These are phyloP conservation scores for Entomortierella parvispora DNA, from an alignment of 192 early-diverging fungal genomes.

Conservation along the genomic window DNA sequence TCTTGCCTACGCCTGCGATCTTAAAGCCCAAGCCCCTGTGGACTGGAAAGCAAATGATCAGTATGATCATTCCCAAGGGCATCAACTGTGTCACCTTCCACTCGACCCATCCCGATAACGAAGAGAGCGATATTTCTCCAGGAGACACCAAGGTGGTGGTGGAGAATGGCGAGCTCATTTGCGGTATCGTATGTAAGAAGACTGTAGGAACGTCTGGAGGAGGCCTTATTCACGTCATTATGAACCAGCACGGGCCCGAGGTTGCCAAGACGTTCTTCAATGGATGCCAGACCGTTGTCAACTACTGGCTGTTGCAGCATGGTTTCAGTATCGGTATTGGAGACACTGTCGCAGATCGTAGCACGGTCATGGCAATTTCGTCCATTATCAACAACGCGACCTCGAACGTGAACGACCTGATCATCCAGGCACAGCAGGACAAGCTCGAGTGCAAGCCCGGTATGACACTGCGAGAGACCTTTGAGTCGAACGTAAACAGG, in stretches of 20 bases:
- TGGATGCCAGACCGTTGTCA: conserved; percentile 91
- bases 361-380: conserved; percentile 83
- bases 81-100: conserved; percentile 88
- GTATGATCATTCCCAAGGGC: conserved; percentile 91
- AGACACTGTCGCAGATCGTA: conserved; percentile 92
- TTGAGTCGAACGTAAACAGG: conserved; percentile 89
- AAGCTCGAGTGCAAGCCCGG: conserved; percentile 87
- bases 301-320: conserved; percentile 94
- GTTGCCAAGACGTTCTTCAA: conserved; percentile 91
- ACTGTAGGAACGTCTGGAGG: conserved; percentile 89
- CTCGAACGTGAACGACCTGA: conserved; percentile 24
- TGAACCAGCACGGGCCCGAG: conserved; percentile 93
- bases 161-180: conserved; percentile 91
- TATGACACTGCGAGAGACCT: conserved; percentile 92
- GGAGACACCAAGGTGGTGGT: conserved; percentile 93
- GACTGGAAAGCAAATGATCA: conserved; percentile 97
- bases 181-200: conserved; percentile 95
- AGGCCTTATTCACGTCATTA: conserved; percentile 94
- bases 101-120: conserved; percentile 49
- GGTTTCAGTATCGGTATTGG: conserved; percentile 98
- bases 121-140: conserved; percentile 66
- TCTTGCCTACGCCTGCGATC: conserved; percentile 91
- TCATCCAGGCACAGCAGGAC: conserved; percentile 66
- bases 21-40: conserved; percentile 96
- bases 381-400: conserved; percentile 80